Percentiles rank a stretch among this genome's conserved stretches.
phyloP scores from a whole-genome alignment of 805 yeast genomes.

The Teunomyces pallodes region DNA sequence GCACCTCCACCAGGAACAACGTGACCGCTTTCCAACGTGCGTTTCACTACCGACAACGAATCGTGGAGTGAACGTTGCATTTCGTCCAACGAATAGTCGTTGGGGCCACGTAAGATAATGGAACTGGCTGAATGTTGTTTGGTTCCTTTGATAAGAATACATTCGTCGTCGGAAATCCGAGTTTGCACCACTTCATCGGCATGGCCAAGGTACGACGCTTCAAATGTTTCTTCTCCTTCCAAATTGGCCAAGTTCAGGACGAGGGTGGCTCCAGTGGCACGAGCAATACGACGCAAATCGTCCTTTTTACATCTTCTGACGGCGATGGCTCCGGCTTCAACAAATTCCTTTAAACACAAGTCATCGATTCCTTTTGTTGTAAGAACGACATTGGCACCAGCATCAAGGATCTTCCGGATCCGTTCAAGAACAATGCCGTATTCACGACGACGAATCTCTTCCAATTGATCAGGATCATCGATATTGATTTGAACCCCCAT shows the following conservation, averaged over 20 bases:
- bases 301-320: conserved; percentile 97
- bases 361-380: conserved; percentile 96
- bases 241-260: conserved; percentile 84
- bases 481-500: conserved; percentile 97
- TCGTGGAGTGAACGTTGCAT: conserved; percentile 98
- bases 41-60: conserved; percentile 88
- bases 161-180: conserved; percentile 92
- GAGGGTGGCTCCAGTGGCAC: conserved; percentile 96
- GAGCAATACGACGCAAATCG: conserved; percentile 92
- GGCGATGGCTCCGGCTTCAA: conserved; percentile 89
- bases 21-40: conserved; percentile 89
- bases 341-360: conserved; percentile 84
- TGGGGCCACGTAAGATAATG: conserved; percentile 91
- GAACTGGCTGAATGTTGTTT: conserved; percentile 89
- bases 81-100: conserved; percentile 93
- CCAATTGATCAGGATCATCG: conserved; percentile 96
- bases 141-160: conserved; percentile 87
- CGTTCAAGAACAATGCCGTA: conserved; percentile 82
- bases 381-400: conserved; percentile 91
- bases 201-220: conserved; percentile 75
- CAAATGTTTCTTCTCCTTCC: conserved; percentile 95
- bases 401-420: conserved; percentile 71
- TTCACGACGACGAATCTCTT: conserved; percentile 86
- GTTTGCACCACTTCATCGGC: conserved; percentile 92
- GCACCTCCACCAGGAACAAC: conserved; percentile 99